phyloP scores from a whole-genome alignment of 495 filamentous ascomycete species.

The Margaritispora aquatica region DNA sequence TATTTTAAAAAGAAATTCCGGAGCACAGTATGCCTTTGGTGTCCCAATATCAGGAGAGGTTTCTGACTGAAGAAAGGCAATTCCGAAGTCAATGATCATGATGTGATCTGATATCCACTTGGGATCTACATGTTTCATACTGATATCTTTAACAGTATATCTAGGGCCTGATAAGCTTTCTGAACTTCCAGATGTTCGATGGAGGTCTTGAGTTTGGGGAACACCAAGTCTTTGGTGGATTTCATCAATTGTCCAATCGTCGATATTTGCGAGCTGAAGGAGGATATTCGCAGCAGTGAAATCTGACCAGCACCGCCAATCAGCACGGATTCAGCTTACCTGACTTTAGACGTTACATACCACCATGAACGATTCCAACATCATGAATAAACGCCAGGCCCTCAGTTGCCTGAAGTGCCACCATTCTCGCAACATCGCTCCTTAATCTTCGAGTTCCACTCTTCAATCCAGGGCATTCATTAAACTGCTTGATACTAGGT shows the following conservation, averaged over 20 bases:
- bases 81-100: slow-evolving; percentile 11
- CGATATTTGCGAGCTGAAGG: slow-evolving; percentile 11
- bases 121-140: slow-evolving; percentile 8
- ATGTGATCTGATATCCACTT: slow-evolving; percentile 9
- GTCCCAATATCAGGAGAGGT: slow-evolving; percentile 3
- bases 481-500: slow-evolving; percentile 11
- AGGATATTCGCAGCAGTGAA: slow-evolving; percentile 15
- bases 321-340: not conserved
- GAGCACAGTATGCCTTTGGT: slow-evolving; percentile 1
- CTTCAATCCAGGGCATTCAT: slow-evolving; percentile 7
- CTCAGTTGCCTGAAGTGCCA: slow-evolving; percentile 5
- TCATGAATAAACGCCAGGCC: slow-evolving; percentile 12
- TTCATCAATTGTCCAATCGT: slow-evolving; percentile 10
- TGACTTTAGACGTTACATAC: slow-evolving; percentile 1
- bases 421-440: slow-evolving; percentile 4
- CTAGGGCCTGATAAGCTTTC: not conserved
- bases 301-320: not conserved
- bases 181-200: not conserved
- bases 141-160: slow-evolving; percentile 2
- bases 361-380: slow-evolving; percentile 4
- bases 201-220: slow-evolving; percentile 4
- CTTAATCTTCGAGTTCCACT: slow-evolving; percentile 5
- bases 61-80: slow-evolving; percentile 1
- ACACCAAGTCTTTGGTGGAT: slow-evolving; percentile 10
- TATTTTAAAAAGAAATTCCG: not conserved